phyloP scores from a whole-genome alignment of 2,329 filamentous ascomycete species.

The Hypoxylon sp. region DNA sequence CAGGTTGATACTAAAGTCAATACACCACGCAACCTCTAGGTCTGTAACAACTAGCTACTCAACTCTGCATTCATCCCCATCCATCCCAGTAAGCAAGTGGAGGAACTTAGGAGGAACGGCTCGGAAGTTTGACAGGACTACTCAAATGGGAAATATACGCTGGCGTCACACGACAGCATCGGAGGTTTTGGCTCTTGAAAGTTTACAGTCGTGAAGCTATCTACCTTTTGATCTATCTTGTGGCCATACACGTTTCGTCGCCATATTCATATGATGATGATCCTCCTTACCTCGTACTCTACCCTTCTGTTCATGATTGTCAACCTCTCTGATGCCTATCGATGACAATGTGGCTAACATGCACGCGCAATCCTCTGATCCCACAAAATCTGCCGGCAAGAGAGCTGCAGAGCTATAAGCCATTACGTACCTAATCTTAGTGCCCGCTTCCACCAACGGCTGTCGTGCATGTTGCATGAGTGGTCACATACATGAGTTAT shows the following conservation, averaged over 20 bases:
- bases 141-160: neutral
- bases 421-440: slow-evolving; percentile 21
- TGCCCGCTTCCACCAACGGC: slow-evolving; percentile 13
- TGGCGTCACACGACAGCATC: slow-evolving; percentile 11
- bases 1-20: slow-evolving; percentile 1
- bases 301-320: slow-evolving; percentile 11
- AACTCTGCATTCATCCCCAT: slow-evolving; percentile 1
- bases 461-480: slow-evolving; percentile 20
- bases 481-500: slow-evolving; percentile 23
- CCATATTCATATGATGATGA: slow-evolving; percentile 17
- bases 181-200: slow-evolving; percentile 7
- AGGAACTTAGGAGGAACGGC: slow-evolving; percentile 11
- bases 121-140: slow-evolving; percentile 10
- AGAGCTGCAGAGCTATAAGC: slow-evolving; percentile 8
- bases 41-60: slow-evolving; percentile 9
- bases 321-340: slow-evolving; percentile 7
- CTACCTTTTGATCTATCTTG: neutral
- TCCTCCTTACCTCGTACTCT: slow-evolving; percentile 16
- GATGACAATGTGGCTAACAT: slow-evolving; percentile 26
- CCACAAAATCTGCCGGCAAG: slow-evolving; percentile 29
- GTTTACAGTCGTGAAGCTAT: neutral
- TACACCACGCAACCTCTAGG: slow-evolving; percentile 8
- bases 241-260: slow-evolving; percentile 15
- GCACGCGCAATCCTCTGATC: slow-evolving; percentile 22
- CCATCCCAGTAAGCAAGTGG: slow-evolving; percentile 19